Conservation (phyloP, 106 monocot genomes). For the Posidonia australis region DNA sequence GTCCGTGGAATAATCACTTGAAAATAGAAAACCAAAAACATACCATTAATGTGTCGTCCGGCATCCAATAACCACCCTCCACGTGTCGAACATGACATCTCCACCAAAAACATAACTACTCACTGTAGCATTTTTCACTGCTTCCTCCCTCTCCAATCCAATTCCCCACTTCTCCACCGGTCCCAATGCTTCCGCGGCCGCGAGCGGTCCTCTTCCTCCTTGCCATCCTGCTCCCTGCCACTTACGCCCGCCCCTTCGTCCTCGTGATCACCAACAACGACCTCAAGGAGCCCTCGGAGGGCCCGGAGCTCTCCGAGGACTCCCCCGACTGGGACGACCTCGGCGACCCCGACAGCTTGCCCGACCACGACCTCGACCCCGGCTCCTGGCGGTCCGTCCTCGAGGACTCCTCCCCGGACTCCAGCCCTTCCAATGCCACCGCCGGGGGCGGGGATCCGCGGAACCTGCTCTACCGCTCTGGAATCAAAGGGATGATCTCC, state of each 20-base stretch:
- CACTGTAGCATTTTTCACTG: too few species aligned
- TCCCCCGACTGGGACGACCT: conserved; percentile 69
- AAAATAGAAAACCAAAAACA: too few species aligned
- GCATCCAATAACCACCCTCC: too few species aligned
- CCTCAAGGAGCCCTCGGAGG: conserved; percentile 18
- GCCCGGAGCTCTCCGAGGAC: conserved; percentile 13
- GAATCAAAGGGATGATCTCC: conserved; percentile 42
- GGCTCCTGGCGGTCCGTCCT: conserved; percentile 72
- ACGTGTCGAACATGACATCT: too few species aligned
- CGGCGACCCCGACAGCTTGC: conserved; percentile 25
- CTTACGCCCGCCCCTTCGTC: conserved; percentile 44
- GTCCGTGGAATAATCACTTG: too few species aligned
- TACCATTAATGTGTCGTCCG: too few species aligned
- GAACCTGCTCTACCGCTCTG: conserved; percentile 36
- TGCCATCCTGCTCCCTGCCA: conserved; percentile 20
- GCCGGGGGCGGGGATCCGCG: conserved; percentile 2
- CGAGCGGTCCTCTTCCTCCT: conserved; percentile 10
- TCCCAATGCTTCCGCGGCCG: not conserved
- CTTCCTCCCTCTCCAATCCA: too few species aligned
- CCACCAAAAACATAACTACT: too few species aligned
- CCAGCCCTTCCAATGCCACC: conserved; percentile 11
- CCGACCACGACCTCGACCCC: conserved; percentile 47
- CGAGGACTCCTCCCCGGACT: conserved; percentile 14
- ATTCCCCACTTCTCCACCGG: not conserved
- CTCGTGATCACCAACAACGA: conserved; percentile 48